Conservation (phyloP, 345 rosid genomes). For the Mercurialis annua region DNA sequence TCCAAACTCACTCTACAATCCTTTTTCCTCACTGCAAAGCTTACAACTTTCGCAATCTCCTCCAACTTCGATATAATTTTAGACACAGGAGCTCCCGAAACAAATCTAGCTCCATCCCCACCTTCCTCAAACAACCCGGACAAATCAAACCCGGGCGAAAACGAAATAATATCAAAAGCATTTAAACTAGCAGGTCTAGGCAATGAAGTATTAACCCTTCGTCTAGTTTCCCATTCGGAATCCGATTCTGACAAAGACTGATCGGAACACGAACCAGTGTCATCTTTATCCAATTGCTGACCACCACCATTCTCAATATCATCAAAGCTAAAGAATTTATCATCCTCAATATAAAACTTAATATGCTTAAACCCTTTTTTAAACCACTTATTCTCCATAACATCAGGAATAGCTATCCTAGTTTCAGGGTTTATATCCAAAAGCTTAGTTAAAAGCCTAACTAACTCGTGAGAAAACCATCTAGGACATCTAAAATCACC, state of each 20-base stretch:
- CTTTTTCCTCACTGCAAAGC: slow-evolving; percentile 42
- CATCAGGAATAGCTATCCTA: slow-evolving; percentile 24
- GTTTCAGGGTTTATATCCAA: slow-evolving; percentile 22
- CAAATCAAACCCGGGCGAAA: slow-evolving; percentile 35
- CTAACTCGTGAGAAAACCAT: slow-evolving; percentile 27
- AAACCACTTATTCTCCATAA: slow-evolving; percentile 37
- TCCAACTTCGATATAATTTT: slow-evolving; percentile 37
- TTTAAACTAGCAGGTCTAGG: slow-evolving; percentile 40
- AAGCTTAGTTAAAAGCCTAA: slow-evolving; percentile 13
- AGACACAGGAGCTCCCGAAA: slow-evolving; percentile 37
- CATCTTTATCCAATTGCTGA: neutral
- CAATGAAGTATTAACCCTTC: slow-evolving; percentile 17
- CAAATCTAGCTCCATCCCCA: slow-evolving; percentile 32
- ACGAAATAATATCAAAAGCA: slow-evolving; percentile 40
- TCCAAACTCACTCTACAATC: slow-evolving; percentile 40
- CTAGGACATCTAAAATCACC: slow-evolving; percentile 27
- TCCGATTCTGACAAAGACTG: slow-evolving; percentile 27
- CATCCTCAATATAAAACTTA: slow-evolving; percentile 36
- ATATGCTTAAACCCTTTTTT: slow-evolving; percentile 37
- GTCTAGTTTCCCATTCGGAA: slow-evolving; percentile 23
- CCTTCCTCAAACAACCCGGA: slow-evolving; percentile 41
- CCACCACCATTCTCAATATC: slow-evolving; percentile 17
- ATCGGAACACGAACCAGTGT: slow-evolving; percentile 12
- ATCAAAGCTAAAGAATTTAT: slow-evolving; percentile 25
- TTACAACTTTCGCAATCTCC: slow-evolving; percentile 40